Conservation (phyloP, 805 yeast species). For the Ogataea chonburiensis region DNA sequence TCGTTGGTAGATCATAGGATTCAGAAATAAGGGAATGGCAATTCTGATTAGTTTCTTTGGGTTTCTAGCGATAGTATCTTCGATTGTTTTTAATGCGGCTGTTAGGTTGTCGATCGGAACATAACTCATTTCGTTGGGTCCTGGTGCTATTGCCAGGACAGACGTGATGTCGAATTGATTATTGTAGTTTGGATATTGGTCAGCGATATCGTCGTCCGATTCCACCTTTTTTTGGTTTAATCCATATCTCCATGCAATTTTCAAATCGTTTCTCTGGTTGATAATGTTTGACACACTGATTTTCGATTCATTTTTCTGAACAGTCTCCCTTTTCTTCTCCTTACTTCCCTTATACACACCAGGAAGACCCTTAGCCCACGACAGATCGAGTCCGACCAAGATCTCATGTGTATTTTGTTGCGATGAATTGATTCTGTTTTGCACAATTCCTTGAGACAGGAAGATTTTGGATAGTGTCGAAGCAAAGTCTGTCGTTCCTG, state of each 20-base stretch:
- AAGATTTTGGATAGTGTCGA: constrained; percentile 66
- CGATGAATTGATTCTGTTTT: constrained; percentile 47
- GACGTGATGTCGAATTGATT: constrained; percentile 78
- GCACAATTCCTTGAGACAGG: constrained; percentile 74
- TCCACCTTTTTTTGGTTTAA: constrained; percentile 39
- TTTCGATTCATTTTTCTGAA: constrained; percentile 56
- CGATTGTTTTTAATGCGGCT: constrained; percentile 41
- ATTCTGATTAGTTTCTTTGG: constrained; percentile 58
- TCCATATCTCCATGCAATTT: constrained; percentile 80
- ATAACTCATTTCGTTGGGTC: constrained; percentile 56
- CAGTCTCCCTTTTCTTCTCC: constrained; percentile 61
- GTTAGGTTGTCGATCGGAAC: constrained; percentile 39
- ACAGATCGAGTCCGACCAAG: constrained; percentile 55
- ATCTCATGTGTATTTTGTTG: constrained; percentile 56
- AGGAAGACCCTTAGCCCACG: constrained; percentile 71
- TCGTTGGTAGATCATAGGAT: constrained; percentile 72
- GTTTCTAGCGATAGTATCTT: constrained; percentile 38
- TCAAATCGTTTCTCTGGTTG: constrained; percentile 29
- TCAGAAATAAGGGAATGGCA: constrained; percentile 71
- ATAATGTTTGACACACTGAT: constrained; percentile 67
- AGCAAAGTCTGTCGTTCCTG: constrained; percentile 85
- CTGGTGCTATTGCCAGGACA: constrained; percentile 64
- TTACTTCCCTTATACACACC: constrained; percentile 72
- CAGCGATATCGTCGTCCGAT: constrained; percentile 29
- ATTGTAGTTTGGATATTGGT: constrained; percentile 51